These are phyloP conservation scores for Puccinia novopanici DNA, from an alignment of 1,284 basidiomycete species.

Conservation along the genomic window DNA sequence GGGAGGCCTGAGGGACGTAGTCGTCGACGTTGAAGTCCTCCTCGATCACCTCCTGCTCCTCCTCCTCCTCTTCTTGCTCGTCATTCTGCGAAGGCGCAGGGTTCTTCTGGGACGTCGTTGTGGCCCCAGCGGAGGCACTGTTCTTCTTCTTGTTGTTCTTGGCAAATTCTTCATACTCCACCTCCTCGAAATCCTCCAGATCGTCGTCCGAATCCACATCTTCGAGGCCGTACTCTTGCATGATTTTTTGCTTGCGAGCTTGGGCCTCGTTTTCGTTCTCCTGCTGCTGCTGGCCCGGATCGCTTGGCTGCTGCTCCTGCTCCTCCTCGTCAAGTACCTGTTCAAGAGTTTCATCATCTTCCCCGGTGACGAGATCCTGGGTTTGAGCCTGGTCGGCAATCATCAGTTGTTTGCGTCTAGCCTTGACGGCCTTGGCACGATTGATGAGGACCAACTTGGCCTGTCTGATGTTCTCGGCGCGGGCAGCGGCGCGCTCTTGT, in stretches of 20 bases:
- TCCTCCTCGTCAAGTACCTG: background rate
- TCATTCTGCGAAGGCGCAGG: no score
- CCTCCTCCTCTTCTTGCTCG: background rate
- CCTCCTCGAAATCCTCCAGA: constrained; percentile 67
- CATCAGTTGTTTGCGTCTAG: background rate
- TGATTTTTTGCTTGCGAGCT: background rate
- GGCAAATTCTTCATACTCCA: constrained; percentile 58
- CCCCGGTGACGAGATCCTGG: no score
- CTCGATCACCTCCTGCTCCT: background rate
- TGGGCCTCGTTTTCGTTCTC: background rate
- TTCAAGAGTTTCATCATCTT: background rate
- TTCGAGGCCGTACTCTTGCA: constrained; percentile 34
- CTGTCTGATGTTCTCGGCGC: constrained; percentile 29
- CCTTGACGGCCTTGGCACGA: constrained; percentile 5
- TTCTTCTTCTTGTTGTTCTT: background rate
- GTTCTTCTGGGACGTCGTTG: background rate
- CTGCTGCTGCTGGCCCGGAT: background rate
- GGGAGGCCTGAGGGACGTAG: constrained; percentile 60
- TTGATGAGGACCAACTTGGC: constrained; percentile 6
- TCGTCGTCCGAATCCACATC: constrained; percentile 59
- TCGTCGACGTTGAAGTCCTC: constrained; percentile 27
- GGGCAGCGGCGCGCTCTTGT: constrained; percentile 28
- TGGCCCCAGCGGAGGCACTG: background rate
- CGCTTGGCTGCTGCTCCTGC: background rate
- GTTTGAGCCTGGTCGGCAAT: background rate